Percentiles rank a stretch among this genome's conserved stretches.
Conservation (phyloP, 768 basidiomycete species). For the Chalciporus chontae region DNA sequence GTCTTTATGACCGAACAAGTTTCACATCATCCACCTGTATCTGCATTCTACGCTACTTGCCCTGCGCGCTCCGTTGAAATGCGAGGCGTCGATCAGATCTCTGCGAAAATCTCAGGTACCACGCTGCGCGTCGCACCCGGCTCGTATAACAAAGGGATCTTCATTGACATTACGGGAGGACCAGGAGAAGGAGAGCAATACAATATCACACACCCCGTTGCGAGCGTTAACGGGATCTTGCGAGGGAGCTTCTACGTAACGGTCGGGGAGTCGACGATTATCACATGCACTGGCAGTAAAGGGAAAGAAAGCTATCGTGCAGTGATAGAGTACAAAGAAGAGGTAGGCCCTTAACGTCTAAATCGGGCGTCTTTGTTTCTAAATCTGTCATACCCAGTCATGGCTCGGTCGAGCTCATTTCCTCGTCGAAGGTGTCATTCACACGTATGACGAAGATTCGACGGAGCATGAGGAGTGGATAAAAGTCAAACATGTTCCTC, state of each 20-base stretch:
- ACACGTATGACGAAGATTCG: conserved; percentile 68
- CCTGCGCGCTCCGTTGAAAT: conserved; percentile 70
- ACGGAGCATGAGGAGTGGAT: conserved; percentile 69
- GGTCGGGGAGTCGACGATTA: conserved; percentile 70
- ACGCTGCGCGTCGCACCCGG: conserved; percentile 82
- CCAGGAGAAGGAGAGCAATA: conserved; percentile 77
- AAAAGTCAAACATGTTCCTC: conserved; percentile 87
- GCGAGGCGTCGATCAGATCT: conserved; percentile 87
- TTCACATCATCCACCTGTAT: conserved; percentile 96
- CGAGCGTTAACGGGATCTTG: conserved; percentile 87
- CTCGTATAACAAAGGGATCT: conserved; percentile 83
- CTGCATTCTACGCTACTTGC: conserved; percentile 76
- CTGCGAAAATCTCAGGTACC: conserved; percentile 88
- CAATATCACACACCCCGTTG: conserved; percentile 86
- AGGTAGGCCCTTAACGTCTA: conserved; percentile 48
- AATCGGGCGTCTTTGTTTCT: not conserved
- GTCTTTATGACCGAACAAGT: conserved; percentile 90
- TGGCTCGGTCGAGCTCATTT: conserved; percentile 91
- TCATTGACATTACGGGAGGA: conserved; percentile 71
- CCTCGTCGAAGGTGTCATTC: conserved; percentile 84
- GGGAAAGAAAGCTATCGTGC: conserved; percentile 64
- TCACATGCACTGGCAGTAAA: conserved; percentile 75
- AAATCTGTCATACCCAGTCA: conserved; percentile 40
- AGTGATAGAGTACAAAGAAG: conserved; percentile 94
- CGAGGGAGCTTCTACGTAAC: conserved; percentile 92